Conservation (phyloP, 805 yeast species). For the Cyberlindnera suaveolens region DNA sequence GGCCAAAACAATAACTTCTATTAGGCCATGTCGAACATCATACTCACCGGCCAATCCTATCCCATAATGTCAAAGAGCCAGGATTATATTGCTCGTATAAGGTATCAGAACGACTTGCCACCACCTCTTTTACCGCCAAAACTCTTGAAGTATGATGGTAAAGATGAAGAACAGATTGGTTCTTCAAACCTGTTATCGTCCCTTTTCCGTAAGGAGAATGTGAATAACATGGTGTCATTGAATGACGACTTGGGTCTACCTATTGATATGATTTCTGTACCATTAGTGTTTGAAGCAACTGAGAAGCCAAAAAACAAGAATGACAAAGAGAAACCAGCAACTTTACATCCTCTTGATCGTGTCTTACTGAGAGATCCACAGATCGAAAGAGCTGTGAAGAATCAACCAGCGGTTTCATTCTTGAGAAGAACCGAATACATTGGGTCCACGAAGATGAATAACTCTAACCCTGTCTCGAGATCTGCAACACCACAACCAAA, state of each 20-base stretch:
- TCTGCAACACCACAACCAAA: constrained; percentile 9
- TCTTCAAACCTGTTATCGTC: constrained; percentile 59
- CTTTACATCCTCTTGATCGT: constrained; percentile 71
- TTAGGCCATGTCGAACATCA: neutral
- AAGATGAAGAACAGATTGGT: constrained; percentile 37
- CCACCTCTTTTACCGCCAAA: constrained; percentile 93
- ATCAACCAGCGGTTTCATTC: constrained; percentile 54
- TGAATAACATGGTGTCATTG: constrained; percentile 51
- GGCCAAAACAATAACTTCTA: neutral
- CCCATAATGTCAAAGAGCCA: constrained; percentile 46
- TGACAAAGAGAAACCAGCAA: neutral
- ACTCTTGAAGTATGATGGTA: constrained; percentile 47
- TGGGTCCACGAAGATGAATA: constrained; percentile 8
- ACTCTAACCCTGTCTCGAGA: constrained; percentile 8
- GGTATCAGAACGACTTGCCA: constrained; percentile 83
- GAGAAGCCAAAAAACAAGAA: constrained; percentile 24
- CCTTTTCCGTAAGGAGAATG: constrained; percentile 62
- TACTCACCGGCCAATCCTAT: neutral
- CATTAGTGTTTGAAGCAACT: constrained; percentile 52
- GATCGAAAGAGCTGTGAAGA: constrained; percentile 28
- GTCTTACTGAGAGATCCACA: constrained; percentile 77
- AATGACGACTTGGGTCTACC: constrained; percentile 70
- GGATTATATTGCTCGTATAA: constrained; percentile 73
- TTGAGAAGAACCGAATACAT: constrained; percentile 93
- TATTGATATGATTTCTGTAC: constrained; percentile 60